Conservation (phyloP, 108 stramenopile species). For the Pseudonitzschia pungens region DNA sequence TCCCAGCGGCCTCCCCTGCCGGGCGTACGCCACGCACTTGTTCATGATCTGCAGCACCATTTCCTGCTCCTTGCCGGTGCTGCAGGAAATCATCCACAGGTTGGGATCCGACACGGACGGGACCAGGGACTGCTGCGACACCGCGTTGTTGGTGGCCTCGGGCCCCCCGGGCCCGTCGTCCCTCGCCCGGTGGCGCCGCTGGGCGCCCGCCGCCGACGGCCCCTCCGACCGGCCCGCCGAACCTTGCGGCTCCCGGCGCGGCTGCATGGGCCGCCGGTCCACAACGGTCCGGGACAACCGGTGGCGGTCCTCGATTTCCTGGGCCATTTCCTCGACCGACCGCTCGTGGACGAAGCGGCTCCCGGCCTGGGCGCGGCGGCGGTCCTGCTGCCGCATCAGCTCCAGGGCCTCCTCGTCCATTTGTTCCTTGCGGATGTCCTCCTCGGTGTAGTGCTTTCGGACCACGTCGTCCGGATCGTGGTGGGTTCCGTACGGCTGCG, state of each 20-base stretch:
- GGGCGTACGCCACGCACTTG: constrained; percentile 86
- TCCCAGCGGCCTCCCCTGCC: constrained; percentile 75
- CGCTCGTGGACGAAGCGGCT: constrained; percentile 37
- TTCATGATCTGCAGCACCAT: constrained; percentile 93
- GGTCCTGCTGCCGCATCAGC: constrained; percentile 83
- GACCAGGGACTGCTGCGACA: constrained; percentile 89
- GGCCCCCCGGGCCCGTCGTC: constrained; percentile 45
- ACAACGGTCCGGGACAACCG: constrained; percentile 61
- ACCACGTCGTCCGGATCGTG: constrained; percentile 75
- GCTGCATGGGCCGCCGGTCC: constrained; percentile 22
- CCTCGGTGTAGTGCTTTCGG: constrained; percentile 68
- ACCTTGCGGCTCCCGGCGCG: neutral
- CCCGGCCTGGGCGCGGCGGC: constrained; percentile 74
- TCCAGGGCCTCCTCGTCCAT: constrained; percentile 87
- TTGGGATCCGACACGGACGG: constrained; percentile 93
- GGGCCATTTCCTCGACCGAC: constrained; percentile 71
- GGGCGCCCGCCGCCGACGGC: neutral
- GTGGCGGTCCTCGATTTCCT: constrained; percentile 83
- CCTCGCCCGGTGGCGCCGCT: constrained; percentile 11
- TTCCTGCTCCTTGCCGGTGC: constrained; percentile 87
- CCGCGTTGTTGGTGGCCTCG: constrained; percentile 59
- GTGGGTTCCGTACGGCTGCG: constrained; percentile 52
- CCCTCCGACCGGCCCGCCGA: neutral
- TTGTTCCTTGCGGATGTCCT: constrained; percentile 72
- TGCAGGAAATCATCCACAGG: constrained; percentile 92